Evolutionary conservation across 257 asterid species (phyloP), one percentile per base, ranked within the genome.

Genomic region (Plectranthus barbatus): DNA sequence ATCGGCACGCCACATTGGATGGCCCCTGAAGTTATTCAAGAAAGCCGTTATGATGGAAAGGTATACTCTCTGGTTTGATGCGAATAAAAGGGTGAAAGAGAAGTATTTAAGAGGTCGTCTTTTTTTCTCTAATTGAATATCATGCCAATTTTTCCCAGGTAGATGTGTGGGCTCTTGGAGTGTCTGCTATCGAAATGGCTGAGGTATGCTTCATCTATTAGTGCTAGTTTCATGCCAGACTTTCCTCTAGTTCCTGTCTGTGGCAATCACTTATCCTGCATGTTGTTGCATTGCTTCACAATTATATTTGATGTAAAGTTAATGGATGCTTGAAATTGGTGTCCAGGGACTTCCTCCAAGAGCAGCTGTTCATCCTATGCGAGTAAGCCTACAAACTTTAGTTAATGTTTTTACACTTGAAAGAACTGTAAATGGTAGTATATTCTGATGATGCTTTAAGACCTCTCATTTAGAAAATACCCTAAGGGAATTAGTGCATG

Each of bases 21-120:
- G 99, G 97, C 99, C 62, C 99, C 99, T 68, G 99, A 92, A 79
- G 99, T 92, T 77, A 92, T 92, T 81, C 99, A 93, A 85, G 99
- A 87, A 83, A 93, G 96, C 67, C 99, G 96, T 53, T 93, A 93
- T 53, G 99, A 93, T 71, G 99, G 97, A 55, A 93, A 93, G 97
- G 97, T 89, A 80, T 39, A 12, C 14, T 60, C 23, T 60, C 46
- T 39, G 24, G 73, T 19, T 45, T n/a, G 66, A 51, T 74, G 54
- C 45, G 31, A 56, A 34, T 70, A 44, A 6, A 48, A 57, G 52
- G 36, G n/a, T 54, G 17, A 12, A 39, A 13, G 5, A 20, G 46
- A 51, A 49, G 48, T 41, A 50, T 42, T 56, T 48, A 51, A 47
- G 20, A 6, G 39, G 13, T 47, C 53, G 40, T 47, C 71, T 20